Conservation (phyloP, 768 basidiomycete genomes). For the Rhodotorula toruloides region DNA sequence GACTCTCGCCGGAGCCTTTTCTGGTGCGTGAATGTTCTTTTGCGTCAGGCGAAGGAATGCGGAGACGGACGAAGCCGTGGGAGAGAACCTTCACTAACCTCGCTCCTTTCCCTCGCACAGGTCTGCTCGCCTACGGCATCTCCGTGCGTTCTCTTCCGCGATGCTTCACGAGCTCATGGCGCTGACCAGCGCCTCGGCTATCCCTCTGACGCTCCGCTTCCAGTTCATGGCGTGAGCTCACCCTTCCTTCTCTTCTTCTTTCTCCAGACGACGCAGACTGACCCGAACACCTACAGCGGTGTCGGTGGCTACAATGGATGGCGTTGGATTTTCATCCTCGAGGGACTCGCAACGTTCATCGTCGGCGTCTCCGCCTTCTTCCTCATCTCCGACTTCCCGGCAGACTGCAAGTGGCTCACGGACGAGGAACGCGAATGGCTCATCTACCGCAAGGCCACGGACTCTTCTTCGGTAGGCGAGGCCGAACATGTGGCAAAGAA, state of each 20-base stretch:
- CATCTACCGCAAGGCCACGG: conserved; percentile 35
- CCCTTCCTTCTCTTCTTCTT: no score
- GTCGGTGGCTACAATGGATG: conserved; percentile 38
- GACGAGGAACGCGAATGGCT: conserved; percentile 30
- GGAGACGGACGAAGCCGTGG: no score
- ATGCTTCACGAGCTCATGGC: no score
- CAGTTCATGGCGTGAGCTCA: no score
- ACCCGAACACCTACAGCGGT: no score
- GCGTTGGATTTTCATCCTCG: conserved; percentile 36
- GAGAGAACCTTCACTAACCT: background rate
- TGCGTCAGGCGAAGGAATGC: no score
- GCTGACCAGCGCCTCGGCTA: no score
- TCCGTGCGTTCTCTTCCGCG: no score
- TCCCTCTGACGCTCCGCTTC: no score
- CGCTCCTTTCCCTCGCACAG: background rate
- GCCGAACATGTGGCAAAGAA: conserved; percentile 27
- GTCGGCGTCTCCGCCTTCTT: conserved; percentile 31
- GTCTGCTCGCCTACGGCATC: conserved; percentile 40
- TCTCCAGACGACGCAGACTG: no score
- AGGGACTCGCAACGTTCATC: conserved; percentile 36
- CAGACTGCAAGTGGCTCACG: conserved; percentile 24
- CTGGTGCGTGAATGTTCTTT: background rate
- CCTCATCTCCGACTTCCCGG: conserved; percentile 10
- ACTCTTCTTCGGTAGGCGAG: conserved; percentile 35
- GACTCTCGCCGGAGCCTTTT: conserved; percentile 33